These are phyloP conservation scores for Physaria fendleri DNA, from an alignment of 345 rosid species.

Conservation along the genomic window DNA sequence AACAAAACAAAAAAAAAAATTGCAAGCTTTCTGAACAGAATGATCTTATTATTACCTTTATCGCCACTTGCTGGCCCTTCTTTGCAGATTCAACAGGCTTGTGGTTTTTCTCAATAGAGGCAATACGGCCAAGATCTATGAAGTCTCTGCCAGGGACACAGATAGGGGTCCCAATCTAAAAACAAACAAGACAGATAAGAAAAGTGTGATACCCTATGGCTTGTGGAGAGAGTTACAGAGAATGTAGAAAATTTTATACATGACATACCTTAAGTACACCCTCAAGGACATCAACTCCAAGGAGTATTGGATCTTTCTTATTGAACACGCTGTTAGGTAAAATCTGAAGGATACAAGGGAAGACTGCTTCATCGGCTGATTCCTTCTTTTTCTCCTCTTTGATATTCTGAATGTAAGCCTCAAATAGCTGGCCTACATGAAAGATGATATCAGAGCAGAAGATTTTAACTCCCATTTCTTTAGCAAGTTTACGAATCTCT, in stretches of 20 bases:
- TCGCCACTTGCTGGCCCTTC: slow-evolving; percentile 77
- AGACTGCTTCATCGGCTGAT: slow-evolving; percentile 89
- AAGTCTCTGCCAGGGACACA: slow-evolving; percentile 75
- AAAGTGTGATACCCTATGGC: slow-evolving; percentile 4
- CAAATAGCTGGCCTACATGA: slow-evolving; percentile 86
- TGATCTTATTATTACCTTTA: slow-evolving; percentile 52
- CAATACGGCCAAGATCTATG: slow-evolving; percentile 80
- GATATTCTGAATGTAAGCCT: slow-evolving; percentile 69
- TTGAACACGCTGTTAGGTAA: slow-evolving; percentile 74
- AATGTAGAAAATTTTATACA: not conserved
- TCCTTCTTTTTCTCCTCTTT: slow-evolving; percentile 93
- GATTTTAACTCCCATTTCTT: slow-evolving; percentile 83
- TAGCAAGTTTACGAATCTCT: slow-evolving; percentile 86
- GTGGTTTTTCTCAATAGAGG: slow-evolving; percentile 74
- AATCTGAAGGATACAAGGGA: slow-evolving; percentile 81
- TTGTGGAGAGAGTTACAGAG: not conserved
- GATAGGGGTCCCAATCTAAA: slow-evolving; percentile 85
- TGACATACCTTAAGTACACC: slow-evolving; percentile 67
- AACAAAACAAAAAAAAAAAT: not conserved
- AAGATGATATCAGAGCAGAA: slow-evolving; percentile 95
- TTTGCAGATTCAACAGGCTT: slow-evolving; percentile 69
- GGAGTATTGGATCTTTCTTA: slow-evolving; percentile 81
- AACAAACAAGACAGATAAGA: not conserved
- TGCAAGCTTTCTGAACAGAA: not conserved
- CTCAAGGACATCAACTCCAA: slow-evolving; percentile 79